These are phyloP conservation scores for Colletotrichum truncatum DNA, from an alignment of 2,329 filamentous ascomycete species.

Conservation along the genomic window DNA sequence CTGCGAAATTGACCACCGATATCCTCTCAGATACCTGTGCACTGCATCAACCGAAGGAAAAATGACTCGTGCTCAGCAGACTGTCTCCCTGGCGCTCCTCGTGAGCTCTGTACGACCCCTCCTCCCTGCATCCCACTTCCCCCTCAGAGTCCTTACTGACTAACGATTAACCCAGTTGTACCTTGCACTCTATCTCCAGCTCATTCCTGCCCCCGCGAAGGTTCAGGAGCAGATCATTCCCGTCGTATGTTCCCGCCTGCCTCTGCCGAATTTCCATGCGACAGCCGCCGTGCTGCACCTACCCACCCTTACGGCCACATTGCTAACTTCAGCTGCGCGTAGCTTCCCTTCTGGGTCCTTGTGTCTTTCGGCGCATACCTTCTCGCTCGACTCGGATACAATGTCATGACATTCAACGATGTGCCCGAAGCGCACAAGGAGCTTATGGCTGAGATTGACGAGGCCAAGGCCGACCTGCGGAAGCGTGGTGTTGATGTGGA, in stretches of 20 bases:
- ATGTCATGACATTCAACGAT: conserved; percentile 96
- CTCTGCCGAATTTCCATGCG: no score
- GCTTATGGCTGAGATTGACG: conserved; percentile 84
- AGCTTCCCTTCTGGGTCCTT: conserved; percentile 94
- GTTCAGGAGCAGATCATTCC: conserved; percentile 89
- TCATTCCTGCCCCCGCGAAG: conserved; percentile 80
- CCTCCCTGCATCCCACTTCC: neutral
- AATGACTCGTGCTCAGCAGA: conserved; percentile 96
- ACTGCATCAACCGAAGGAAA: conserved; percentile 43
- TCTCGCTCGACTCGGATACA: conserved; percentile 89
- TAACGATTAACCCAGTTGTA: conserved; percentile 73
- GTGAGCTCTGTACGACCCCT: conserved; percentile 78
- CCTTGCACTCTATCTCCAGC: conserved; percentile 83
- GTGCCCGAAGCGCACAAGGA: conserved; percentile 91
- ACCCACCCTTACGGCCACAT: neutral
- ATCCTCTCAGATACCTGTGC: neutral
- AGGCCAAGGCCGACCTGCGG: conserved; percentile 78
- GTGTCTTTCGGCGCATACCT: conserved; percentile 93
- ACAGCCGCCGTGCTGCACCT: no score
- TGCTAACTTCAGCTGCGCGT: conserved; percentile 15
- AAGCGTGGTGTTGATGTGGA: conserved; percentile 82
- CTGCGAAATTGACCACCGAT: neutral
- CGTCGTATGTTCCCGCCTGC: conserved; percentile 75
- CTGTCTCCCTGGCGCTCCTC: conserved; percentile 86
- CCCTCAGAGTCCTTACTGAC: conserved; percentile 28